phyloP scores from a whole-genome alignment of 2,329 filamentous ascomycete genomes.

The Sordariomycetes sp. region DNA sequence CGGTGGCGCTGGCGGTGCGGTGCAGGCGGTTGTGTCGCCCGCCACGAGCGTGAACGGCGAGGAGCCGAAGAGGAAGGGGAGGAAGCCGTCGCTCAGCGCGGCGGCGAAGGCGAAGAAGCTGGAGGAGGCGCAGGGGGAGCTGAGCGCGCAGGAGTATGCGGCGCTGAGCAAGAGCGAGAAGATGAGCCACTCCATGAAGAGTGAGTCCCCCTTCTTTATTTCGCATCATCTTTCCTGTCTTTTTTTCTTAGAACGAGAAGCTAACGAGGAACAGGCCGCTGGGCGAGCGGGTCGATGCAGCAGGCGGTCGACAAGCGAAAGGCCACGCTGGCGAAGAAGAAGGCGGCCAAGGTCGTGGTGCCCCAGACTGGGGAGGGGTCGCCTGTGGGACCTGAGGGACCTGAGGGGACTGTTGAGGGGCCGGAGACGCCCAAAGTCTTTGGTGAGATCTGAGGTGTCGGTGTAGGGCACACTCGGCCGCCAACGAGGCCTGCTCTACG shows the following conservation, averaged over 20 bases:
- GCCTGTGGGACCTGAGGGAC: too few species aligned
- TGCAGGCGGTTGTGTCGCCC: background rate
- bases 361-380: slow-evolving; percentile 2
- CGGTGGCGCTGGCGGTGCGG: background rate
- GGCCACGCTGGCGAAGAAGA: slow-evolving; percentile 48
- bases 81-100: background rate
- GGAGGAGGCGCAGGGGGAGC: slow-evolving; percentile 4
- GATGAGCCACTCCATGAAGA: slow-evolving; percentile 56
- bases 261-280: slow-evolving; percentile 31
- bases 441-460: background rate
- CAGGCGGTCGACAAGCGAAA: slow-evolving; percentile 50
- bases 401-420: background rate
- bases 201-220: slow-evolving; percentile 24
- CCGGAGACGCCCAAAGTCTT: background rate
- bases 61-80: background rate
- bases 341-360: slow-evolving; percentile 32
- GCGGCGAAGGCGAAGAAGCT: background rate
- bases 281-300: slow-evolving; percentile 50
- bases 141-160: slow-evolving; percentile 39
- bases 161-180: slow-evolving; percentile 56
- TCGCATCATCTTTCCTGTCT: slow-evolving; percentile 12
- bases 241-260: background rate
- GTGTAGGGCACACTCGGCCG: too few species aligned
- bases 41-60: background rate
- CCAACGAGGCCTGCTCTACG: too few species aligned